A percentile compares a stretch with the other conserved stretches of the same genome.
phyloP scores from a whole-genome alignment of 371 early-diverging fungal genomes.

The Zopfochytrium polystomum region DNA sequence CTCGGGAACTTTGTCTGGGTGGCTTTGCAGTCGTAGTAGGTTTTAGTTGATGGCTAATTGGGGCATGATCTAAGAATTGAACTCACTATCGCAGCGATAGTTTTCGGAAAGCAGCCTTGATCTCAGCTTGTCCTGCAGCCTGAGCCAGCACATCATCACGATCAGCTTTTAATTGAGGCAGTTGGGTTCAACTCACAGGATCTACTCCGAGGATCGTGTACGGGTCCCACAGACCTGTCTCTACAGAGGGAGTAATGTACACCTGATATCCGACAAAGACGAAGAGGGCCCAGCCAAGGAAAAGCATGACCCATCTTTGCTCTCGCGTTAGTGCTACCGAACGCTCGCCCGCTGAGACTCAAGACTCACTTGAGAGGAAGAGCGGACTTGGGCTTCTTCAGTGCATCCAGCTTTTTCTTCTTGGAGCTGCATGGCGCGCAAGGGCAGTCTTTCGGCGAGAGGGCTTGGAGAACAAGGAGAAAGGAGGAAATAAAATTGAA shows the following conservation, averaged over 20 bases:
- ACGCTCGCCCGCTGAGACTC: too few relatives aligned
- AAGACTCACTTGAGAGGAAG: too few relatives aligned
- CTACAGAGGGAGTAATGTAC: conserved; percentile 64
- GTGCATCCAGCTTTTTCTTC: neutral
- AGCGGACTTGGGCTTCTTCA: neutral
- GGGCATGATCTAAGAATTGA: too few relatives aligned
- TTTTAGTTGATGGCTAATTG: too few relatives aligned
- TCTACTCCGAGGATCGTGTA: conserved; percentile 82
- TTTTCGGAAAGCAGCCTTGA: too few relatives aligned
- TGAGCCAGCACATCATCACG: conserved; percentile 12
- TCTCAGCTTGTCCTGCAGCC: neutral
- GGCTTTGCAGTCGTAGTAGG: too few relatives aligned
- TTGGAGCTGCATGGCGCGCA: conserved; percentile 21
- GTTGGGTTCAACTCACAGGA: conserved; percentile 52
- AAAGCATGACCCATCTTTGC: too few relatives aligned
- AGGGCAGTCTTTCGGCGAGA: too few relatives aligned
- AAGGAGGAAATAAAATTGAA: too few relatives aligned
- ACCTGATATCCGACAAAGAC: conserved; percentile 73
- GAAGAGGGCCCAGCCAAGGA: conserved; percentile 71
- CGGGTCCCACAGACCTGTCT: conserved; percentile 82
- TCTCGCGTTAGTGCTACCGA: too few relatives aligned
- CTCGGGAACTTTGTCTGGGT: conserved; percentile 80
- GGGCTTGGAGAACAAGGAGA: too few relatives aligned
- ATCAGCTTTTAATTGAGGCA: neutral
- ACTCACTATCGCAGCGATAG: too few relatives aligned